These are phyloP conservation scores for Balakata baccata DNA, from an alignment of 345 rosid species.

Conservation along the genomic window DNA sequence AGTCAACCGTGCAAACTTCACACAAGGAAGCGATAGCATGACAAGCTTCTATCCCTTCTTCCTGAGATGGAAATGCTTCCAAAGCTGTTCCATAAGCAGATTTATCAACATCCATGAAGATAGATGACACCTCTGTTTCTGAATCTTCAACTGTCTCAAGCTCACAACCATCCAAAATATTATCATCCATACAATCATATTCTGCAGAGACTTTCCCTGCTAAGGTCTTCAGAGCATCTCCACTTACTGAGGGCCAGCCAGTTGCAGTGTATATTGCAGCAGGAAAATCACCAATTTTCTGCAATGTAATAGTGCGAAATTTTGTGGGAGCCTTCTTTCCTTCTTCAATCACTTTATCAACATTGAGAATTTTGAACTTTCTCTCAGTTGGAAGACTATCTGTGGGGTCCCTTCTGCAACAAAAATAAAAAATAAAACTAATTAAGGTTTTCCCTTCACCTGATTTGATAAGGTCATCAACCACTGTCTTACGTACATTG, in stretches of 20 bases:
- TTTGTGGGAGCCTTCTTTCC: conserved; percentile 78
- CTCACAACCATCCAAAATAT: conserved; percentile 24
- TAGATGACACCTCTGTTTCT: conserved; percentile 19
- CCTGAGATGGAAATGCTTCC: conserved; percentile 47
- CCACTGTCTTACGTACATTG: not conserved
- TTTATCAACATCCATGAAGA: conserved; percentile 33
- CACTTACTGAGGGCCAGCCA: conserved; percentile 89
- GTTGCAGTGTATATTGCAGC: conserved; percentile 62
- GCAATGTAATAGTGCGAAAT: conserved; percentile 58
- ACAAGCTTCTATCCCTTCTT: conserved; percentile 78
- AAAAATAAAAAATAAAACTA: conserved; percentile 14
- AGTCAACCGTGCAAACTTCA: conserved; percentile 88
- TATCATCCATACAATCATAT: conserved; percentile 46
- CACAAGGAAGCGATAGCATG: conserved; percentile 89
- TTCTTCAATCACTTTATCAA: conserved; percentile 69
- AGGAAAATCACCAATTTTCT: conserved; percentile 45
- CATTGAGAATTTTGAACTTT: conserved; percentile 62
- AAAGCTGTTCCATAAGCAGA: conserved; percentile 56
- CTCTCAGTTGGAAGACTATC: conserved; percentile 49
- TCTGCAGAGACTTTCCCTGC: conserved; percentile 82
- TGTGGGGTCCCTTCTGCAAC: conserved; percentile 43
- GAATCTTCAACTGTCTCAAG: conserved; percentile 22
- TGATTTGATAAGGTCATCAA: not conserved
- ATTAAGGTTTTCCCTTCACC: not conserved
- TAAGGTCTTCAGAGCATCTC: conserved; percentile 64